Conservation (phyloP, 2,329 filamentous ascomycete genomes). For the Claviceps quebecensis region DNA sequence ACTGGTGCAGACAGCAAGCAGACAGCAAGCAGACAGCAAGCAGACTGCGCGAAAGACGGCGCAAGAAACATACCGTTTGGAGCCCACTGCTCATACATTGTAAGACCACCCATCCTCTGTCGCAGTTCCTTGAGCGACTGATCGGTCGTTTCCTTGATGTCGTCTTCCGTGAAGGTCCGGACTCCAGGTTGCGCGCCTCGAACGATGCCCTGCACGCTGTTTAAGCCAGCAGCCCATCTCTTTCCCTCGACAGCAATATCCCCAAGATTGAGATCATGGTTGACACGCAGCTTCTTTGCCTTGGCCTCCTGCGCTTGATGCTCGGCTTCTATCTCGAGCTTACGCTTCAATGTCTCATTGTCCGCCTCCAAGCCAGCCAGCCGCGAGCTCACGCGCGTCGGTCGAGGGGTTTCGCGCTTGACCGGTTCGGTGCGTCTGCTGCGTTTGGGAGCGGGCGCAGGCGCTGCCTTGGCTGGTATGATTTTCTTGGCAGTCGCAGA, state of each 20-base stretch:
- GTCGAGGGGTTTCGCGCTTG: slow-evolving; percentile 31
- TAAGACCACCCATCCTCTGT: slow-evolving; percentile 60
- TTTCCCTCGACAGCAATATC: slow-evolving; percentile 71
- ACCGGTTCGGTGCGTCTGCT: slow-evolving; percentile 24
- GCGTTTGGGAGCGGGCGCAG: slow-evolving; percentile 26
- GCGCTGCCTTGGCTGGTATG: slow-evolving; percentile 42
- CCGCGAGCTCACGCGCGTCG: slow-evolving; percentile 44
- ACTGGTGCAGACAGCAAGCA: too few species aligned
- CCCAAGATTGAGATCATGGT: slow-evolving; percentile 51
- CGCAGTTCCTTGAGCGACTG: slow-evolving; percentile 60
- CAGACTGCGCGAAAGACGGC: too few species aligned
- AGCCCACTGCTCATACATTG: slow-evolving; percentile 71
- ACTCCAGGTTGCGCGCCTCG: slow-evolving; percentile 66
- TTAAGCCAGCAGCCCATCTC: slow-evolving; percentile 55
- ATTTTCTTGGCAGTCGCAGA: slow-evolving; percentile 56
- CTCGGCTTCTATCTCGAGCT: slow-evolving; percentile 35
- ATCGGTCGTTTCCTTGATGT: slow-evolving; percentile 66
- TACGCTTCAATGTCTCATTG: slow-evolving; percentile 32
- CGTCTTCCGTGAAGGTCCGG: slow-evolving; percentile 73
- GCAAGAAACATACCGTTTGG: slow-evolving; percentile 47
- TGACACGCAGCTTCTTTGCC: slow-evolving; percentile 43
- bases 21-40: too few species aligned
- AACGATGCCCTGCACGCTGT: slow-evolving; percentile 44
- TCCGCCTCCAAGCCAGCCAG: slow-evolving; percentile 41
- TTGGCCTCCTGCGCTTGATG: slow-evolving; percentile 26